A percentile compares a stretch with the other conserved stretches of the same genome.
Evolutionary conservation across 495 filamentous ascomycete species (phyloP).

Genomic region (Chaetomidium leptoderma): DNA sequence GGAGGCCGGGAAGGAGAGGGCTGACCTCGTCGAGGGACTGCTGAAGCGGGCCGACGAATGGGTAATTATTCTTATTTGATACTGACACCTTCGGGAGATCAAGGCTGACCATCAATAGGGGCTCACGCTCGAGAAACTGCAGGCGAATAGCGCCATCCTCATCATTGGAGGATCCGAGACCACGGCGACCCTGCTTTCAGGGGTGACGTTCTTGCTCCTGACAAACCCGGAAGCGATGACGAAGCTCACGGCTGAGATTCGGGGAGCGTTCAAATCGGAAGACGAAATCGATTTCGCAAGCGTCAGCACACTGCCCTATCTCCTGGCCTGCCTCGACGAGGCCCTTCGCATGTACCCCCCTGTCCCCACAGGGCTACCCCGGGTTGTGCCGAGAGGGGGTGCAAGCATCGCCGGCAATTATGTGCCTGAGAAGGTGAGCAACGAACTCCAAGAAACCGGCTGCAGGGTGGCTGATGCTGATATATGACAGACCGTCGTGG

Average conservation of each 20-base stretch:
- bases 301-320: slow-evolving; percentile 48
- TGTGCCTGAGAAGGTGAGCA: slow-evolving; percentile 39
- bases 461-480: neutral
- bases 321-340: slow-evolving; percentile 56
- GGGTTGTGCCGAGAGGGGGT: slow-evolving; percentile 45
- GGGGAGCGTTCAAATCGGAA: slow-evolving; percentile 43
- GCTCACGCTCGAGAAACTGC: slow-evolving; percentile 38
- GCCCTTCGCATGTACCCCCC: slow-evolving; percentile 57
- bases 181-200: slow-evolving; percentile 54
- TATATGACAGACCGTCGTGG: slow-evolving; percentile 42
- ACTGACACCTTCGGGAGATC: neutral
- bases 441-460: slow-evolving; percentile 15
- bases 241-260: slow-evolving; percentile 50
- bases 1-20: slow-evolving; percentile 35
- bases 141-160: slow-evolving; percentile 39
- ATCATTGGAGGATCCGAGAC: slow-evolving; percentile 59
- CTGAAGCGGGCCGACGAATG: slow-evolving; percentile 45
- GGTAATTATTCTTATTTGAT: slow-evolving; percentile 20
- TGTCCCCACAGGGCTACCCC: slow-evolving; percentile 43
- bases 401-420: slow-evolving; percentile 45
- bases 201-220: slow-evolving; percentile 50
- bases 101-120: slow-evolving; percentile 26
- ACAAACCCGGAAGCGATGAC: slow-evolving; percentile 41
- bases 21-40: slow-evolving; percentile 49
- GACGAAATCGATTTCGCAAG: slow-evolving; percentile 50